These are phyloP conservation scores for Lepraria neglecta DNA, from an alignment of 495 filamentous ascomycete species.

Conservation along the genomic window DNA sequence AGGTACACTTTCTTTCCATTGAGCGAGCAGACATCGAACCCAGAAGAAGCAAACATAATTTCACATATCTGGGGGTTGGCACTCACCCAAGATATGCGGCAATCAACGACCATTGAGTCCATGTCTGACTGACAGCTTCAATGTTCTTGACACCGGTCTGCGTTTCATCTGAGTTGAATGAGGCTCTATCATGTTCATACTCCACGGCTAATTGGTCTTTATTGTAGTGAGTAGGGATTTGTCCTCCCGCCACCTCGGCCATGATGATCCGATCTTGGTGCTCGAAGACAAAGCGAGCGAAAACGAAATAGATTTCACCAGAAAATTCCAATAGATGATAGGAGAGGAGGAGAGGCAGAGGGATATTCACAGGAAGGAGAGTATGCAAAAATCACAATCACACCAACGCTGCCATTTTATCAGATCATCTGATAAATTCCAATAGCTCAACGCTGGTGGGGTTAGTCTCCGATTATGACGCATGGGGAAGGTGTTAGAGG, in stretches of 20 bases:
- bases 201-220: neutral
- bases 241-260: constrained; percentile 1
- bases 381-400: neutral
- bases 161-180: constrained; percentile 32
- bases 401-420: neutral
- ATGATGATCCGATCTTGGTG: neutral
- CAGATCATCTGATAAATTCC: constrained; percentile 18
- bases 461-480: constrained; percentile 14
- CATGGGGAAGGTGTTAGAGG: neutral
- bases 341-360: neutral
- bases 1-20: too few species aligned
- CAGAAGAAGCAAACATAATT: neutral
- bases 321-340: neutral
- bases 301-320: neutral
- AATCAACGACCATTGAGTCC: constrained; percentile 47
- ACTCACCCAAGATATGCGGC: constrained; percentile 51
- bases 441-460: neutral
- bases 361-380: neutral
- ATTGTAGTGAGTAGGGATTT: neutral
- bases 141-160: constrained; percentile 52
- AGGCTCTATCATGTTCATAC: constrained; percentile 22
- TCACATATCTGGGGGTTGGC: neutral
- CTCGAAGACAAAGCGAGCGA: neutral
- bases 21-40: too few species aligned
- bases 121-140: constrained; percentile 52